Base-by-base conservation (phyloP, 768 basidiomycete species). In the Clavulina sp. region DNA sequence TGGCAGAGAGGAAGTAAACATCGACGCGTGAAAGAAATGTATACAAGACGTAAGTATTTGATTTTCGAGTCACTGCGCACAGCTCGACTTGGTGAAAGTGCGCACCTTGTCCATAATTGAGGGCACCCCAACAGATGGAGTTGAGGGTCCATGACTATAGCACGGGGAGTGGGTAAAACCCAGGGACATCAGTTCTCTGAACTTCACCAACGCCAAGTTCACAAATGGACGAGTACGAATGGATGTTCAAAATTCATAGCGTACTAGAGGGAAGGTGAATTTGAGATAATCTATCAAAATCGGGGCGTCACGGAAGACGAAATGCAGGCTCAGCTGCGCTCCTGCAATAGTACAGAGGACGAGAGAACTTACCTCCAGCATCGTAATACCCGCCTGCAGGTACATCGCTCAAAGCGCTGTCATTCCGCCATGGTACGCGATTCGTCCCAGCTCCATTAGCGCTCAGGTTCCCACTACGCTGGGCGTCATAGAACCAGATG, bases 401-500 rank as follows among this genome's bases (percentile, higher is more conserved):
- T 13, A 89, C 92, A 64, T 96, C 92, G 32, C 76, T 66, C 23
- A 80, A 58, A 18, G 77, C 75, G 59, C 84, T 87, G 52, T 81
- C 74, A 59, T 95, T 95, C 49, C 91, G 70, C 92, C 92, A 96
- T 24, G 74, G 61, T 2, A 92, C 85, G 36, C 91, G 74, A 54
- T 84, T 85, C 3, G 69, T 69, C 9, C 66, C 59, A 0, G 81
- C 74, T n/a, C n/a, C n/a, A n/a, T n/a, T n/a, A n/a, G n/a, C n/a
- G n/a, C n/a, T n/a, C 16, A 93, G 71, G 40, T 70, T 70, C 16
- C 91, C 91, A 50, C 83, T 84, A 19, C 91, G 72, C 60, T 95
- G 91, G 1, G 80, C 88, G 56, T 95, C 91, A 60, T 91, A 95
- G 64, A 93, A 93, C 61, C 78, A 93, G 26, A 93, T 62, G 26